Evolutionary conservation across 2,329 filamentous ascomycete genomes (phyloP).

Genomic region (Fusarium nematophilum): DNA sequence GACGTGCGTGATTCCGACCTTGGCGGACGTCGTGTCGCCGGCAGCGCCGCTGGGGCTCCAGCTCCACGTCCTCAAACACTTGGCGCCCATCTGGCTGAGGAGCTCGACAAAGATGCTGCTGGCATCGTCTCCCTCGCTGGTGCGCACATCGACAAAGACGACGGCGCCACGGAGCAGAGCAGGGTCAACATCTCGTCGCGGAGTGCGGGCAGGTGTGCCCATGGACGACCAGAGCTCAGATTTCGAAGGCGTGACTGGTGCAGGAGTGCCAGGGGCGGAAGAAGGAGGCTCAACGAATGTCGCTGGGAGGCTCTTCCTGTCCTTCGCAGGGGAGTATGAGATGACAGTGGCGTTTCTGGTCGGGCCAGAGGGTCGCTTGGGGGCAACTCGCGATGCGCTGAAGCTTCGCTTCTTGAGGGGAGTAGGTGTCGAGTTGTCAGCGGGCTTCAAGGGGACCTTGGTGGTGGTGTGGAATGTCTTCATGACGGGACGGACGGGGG

Average conservation of each 20-base stretch:
- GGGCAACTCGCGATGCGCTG: conserved; percentile 61
- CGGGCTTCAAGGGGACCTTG: conserved; percentile 79
- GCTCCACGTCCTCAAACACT: conserved; percentile 79
- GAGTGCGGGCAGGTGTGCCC: conserved; percentile 67
- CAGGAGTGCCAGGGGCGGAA: conserved; percentile 47
- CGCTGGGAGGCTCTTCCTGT: conserved; percentile 44
- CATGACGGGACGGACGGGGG: conserved; percentile 65
- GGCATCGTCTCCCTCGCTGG: conserved; percentile 82
- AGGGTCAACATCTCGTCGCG: conserved; percentile 64
- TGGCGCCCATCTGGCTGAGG: conserved; percentile 83
- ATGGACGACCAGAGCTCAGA: conserved; percentile 64
- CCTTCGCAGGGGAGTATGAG: conserved; percentile 65
- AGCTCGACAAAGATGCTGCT: conserved; percentile 85
- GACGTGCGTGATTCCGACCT: conserved; percentile 85
- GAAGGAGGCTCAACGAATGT: conserved; percentile 31
- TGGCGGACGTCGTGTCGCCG: conserved; percentile 55
- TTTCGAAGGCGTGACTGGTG: conserved; percentile 57
- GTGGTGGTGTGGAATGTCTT: conserved; percentile 75
- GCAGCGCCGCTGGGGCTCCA: conserved; percentile 69
- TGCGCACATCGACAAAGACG: conserved; percentile 86
- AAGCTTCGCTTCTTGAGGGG: conserved; percentile 62
- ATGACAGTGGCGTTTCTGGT: conserved; percentile 64
- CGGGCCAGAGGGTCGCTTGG: conserved; percentile 55
- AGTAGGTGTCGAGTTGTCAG: conserved; percentile 66
- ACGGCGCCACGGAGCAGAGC: conserved; percentile 75